Evolutionary conservation across 176 grass and related monocot species (phyloP), one percentile per base, ranked within the genome.

Genomic region (Thinopyrum elongatum): DNA sequence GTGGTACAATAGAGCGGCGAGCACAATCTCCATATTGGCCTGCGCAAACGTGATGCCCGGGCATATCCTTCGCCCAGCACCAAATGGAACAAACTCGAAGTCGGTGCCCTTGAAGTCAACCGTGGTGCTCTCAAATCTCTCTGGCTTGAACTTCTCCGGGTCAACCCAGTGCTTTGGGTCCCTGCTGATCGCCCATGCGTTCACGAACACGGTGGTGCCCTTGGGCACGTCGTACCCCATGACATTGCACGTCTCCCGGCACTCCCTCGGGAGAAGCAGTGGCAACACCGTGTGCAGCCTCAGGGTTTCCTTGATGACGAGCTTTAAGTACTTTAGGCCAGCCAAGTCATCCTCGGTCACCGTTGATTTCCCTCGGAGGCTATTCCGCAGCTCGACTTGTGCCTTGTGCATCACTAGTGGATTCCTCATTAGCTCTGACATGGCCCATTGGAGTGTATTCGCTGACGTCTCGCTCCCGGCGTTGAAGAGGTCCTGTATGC

Each of bases 301-400:
- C 6, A 87, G 27, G 7, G 80, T 87, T 58, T 90, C 91, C 79
- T 93, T 93, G 59, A 93, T 63, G 26, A 90, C 26, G 11, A 84
- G 65, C 38, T 87, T 82, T 13, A 93, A 26, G 62, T 93, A 93
- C 5, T 85, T 80, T 16, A 90, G 63, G 7, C 58, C 62, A 0
- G 35, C 23, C 4, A 90, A 12, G 79, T 90, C 87, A 4, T 22
- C 26, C n/a, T 93, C 84, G 10, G 75, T 65, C 21, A 90, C 84
- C 3, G 35, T 73, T 1, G 28, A 35, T 4, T 47, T 49, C 16
- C 82, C 38, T 15, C 55, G 74, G 7, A 84, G 82, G 0, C 80
- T 12, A 25, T 62, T 21, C 2, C 76, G 23, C 11, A 90, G 15
- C 73, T 93, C 87, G 3, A 33, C 31, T 28, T 87, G 87, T 44